Base-by-base conservation (phyloP, 164 flowering plant genomes). In the Berberis thunbergii region DNA sequence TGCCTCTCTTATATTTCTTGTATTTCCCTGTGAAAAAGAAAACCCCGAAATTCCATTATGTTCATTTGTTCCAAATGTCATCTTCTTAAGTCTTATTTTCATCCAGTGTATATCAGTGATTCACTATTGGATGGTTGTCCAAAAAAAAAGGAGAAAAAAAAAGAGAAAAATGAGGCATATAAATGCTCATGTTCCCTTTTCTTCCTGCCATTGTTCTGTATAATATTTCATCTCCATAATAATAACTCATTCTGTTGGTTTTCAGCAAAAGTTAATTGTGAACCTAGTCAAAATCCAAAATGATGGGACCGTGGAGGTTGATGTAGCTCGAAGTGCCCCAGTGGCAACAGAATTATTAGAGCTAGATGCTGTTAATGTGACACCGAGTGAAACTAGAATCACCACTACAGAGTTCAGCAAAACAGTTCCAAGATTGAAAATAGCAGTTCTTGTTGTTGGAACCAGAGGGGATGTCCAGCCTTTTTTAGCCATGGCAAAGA, bases 381-480 rank as follows among this genome's bases (percentile, higher is more conserved):
- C 57, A 59, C 61, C 75, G 7, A 44, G 54, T 61, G 57, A 12
- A 70, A 45, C 73, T 62, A 74, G 75, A 73, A 75, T 72, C 54
- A 50, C 72, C n/a, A 13, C 12, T 60, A 63, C 44, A 49, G 81
- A 69, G 38, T 62, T 66, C 7, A 74, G 72, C 11, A 88, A 75
- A 75, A 62, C 84, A 50, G 73, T 92, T 78, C 96, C 96, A 38
- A 84, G 73, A 77, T 76, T 93, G 72, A 83, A 80, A 66, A 86
- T 93, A 75, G 90, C 83, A 45, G 75, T 93, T 42, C 97, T 93
- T 75, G 86, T 90, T 53, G 97, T 90, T 70, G 98, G 98, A 65
- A 90, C 98, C 13, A 82, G 97, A 76, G 98, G 98, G 71, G 98
- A 93, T 75, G 97, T 93, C 64, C 97, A 93, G 54, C 89, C 96